Evolutionary conservation across 345 rosid genomes (phyloP).

Genomic region (Jatropha curcas): DNA sequence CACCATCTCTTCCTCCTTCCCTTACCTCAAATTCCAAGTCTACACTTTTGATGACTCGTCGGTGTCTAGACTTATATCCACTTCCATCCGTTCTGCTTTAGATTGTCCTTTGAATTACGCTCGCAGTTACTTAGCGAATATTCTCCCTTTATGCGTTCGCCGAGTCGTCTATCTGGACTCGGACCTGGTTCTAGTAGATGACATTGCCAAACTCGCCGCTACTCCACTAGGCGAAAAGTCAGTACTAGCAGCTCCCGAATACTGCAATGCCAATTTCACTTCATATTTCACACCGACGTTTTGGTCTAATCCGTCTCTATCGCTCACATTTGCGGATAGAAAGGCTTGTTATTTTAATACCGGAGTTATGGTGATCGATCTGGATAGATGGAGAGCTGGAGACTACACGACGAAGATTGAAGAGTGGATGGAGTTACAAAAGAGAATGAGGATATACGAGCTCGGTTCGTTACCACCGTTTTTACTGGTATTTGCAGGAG

Average conservation of each 20-base stretch:
- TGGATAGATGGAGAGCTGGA: constrained; percentile 73
- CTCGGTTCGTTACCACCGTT: constrained; percentile 83
- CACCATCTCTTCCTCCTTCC: constrained; percentile 76
- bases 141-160: constrained; percentile 71
- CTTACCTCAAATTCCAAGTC: constrained; percentile 70
- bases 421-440: constrained; percentile 89
- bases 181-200: constrained; percentile 84
- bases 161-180: constrained; percentile 91
- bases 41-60: constrained; percentile 62
- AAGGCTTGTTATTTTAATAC: constrained; percentile 78
- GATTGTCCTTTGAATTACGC: constrained; percentile 94
- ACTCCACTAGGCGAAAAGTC: constrained; percentile 56
- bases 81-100: constrained; percentile 87
- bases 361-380: constrained; percentile 93
- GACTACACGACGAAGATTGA: constrained; percentile 70
- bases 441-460: constrained; percentile 67
- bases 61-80: constrained; percentile 70
- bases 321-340: constrained; percentile 62
- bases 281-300: constrained; percentile 69
- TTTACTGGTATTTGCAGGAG: constrained; percentile 67
- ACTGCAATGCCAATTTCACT: constrained; percentile 92
- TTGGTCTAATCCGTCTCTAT: constrained; percentile 72
- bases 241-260: constrained; percentile 88
- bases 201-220: constrained; percentile 69
- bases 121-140: constrained; percentile 72